A percentile compares a stretch with the other conserved stretches of the same genome.
phyloP scores from a whole-genome alignment of 805 yeast species.

The Myxozyma lipomycoides region DNA sequence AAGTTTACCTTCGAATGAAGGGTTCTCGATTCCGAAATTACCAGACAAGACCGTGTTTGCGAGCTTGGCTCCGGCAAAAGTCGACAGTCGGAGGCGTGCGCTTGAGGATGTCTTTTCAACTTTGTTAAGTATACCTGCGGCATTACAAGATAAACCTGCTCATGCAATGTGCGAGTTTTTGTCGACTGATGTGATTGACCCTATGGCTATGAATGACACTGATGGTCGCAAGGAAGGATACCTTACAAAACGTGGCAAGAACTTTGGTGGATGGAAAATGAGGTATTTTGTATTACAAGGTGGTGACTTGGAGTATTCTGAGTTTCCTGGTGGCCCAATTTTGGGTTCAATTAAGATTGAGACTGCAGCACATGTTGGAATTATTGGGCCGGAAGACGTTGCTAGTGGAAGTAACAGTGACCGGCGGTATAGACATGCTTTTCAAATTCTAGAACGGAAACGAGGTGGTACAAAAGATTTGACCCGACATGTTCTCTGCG shows the following conservation, averaged over 20 bases:
- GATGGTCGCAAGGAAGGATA: constrained; percentile 63
- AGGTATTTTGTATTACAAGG: constrained; percentile 66
- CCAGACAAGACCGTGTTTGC: constrained; percentile 62
- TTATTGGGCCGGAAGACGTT: constrained; percentile 4
- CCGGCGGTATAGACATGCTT: constrained; percentile 52
- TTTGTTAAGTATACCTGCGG: constrained; percentile 53
- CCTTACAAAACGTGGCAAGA: constrained; percentile 59
- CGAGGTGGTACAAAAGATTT: constrained; percentile 29
- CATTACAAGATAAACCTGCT: constrained; percentile 46
- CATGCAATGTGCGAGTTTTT: constrained; percentile 57
- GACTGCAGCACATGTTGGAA: constrained; percentile 42
- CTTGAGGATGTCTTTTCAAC: constrained; percentile 59
- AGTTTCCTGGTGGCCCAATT: constrained; percentile 51
- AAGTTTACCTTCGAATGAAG: constrained; percentile 39
- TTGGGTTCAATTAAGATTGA: constrained; percentile 50
- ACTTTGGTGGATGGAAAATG: constrained; percentile 65
- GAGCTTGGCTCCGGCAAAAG: constrained; percentile 58
- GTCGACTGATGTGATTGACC: constrained; percentile 62
- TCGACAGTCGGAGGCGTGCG: constrained; percentile 55
- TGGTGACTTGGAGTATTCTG: constrained; percentile 53
- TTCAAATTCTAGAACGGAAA: constrained; percentile 46
- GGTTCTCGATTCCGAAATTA: constrained; percentile 49
- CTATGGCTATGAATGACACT: constrained; percentile 40
- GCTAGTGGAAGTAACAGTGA: constrained; percentile 29
- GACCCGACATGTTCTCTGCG: constrained; percentile 58